Conservation (phyloP, 306 rosid genomes). For the Trifolium dubium region DNA sequence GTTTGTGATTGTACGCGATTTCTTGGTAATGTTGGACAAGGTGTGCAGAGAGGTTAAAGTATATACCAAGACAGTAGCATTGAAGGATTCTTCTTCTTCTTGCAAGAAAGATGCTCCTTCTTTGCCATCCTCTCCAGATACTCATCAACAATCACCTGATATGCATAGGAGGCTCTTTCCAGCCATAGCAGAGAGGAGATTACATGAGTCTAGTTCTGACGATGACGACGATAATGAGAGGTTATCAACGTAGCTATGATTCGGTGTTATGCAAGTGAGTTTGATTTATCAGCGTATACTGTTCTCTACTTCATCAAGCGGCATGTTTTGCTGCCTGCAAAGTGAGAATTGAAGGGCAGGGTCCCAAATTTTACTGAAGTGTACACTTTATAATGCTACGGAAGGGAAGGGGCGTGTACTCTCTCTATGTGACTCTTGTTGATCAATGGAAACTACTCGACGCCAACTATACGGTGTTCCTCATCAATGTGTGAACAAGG, state of each 20-base stretch:
- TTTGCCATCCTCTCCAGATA: conserved; percentile 42
- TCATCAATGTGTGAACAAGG: conserved; percentile 18
- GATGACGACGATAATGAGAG: conserved; percentile 55
- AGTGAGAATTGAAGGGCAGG: background rate
- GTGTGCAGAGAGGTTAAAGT: conserved; percentile 70
- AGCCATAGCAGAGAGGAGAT: conserved; percentile 65
- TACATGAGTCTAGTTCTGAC: conserved; percentile 64
- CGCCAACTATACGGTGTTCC: conserved; percentile 8
- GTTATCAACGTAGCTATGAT: conserved; percentile 43
- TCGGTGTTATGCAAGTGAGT: conserved; percentile 25
- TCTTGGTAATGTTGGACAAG: conserved; percentile 75
- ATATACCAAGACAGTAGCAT: conserved; percentile 20
- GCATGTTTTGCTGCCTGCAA: conserved; percentile 19
- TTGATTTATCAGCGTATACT: background rate
- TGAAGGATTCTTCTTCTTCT: conserved; percentile 35
- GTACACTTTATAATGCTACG: conserved; percentile 5
- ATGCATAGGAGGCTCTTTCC: conserved; percentile 67
- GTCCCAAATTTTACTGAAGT: conserved; percentile 17
- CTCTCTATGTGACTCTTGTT: background rate
- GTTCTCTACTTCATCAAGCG: conserved; percentile 4
- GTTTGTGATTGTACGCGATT: conserved; percentile 76
- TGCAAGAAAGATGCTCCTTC: conserved; percentile 51
- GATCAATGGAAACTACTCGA: conserved; percentile 19
- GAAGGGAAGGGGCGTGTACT: conserved; percentile 28
- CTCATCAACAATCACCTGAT: conserved; percentile 41